phyloP scores from a whole-genome alignment of 1,284 basidiomycete genomes.

The Irpex rosettiformis region DNA sequence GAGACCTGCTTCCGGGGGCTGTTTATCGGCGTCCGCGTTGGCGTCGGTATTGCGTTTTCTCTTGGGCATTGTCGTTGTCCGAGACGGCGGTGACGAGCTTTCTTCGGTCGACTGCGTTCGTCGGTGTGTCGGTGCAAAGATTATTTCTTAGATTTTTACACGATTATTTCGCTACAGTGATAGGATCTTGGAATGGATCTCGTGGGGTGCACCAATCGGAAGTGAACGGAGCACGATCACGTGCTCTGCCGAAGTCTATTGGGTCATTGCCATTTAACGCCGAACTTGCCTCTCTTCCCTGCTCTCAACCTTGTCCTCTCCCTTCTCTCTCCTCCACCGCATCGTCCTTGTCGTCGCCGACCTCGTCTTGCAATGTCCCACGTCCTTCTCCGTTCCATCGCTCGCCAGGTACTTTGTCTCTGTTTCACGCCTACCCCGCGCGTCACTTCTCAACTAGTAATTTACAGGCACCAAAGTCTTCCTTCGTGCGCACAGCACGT shows the following conservation, averaged over 20 bases:
- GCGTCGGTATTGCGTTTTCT: slow-evolving; percentile 35
- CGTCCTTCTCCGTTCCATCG: slow-evolving; percentile 37
- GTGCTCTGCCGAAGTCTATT: neutral
- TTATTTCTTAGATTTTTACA: neutral
- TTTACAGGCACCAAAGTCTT: slow-evolving; percentile 35
- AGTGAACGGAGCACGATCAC: neutral
- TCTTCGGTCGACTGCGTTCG: neutral
- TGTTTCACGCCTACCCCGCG: no score
- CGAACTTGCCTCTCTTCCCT: neutral
- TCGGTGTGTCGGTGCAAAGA: neutral
- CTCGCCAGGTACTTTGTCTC: slow-evolving; percentile 41
- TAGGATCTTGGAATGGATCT: neutral
- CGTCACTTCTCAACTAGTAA: neutral
- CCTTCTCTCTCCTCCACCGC: slow-evolving; percentile 16
- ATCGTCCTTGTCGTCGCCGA: neutral
- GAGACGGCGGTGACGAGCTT: slow-evolving; percentile 3
- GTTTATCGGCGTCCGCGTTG: slow-evolving; percentile 7
- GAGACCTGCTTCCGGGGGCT: slow-evolving; percentile 23
- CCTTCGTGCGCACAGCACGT: slow-evolving; percentile 48
- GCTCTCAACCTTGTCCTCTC: slow-evolving; percentile 5
- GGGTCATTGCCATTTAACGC: slow-evolving; percentile 1
- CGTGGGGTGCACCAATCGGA: neutral
- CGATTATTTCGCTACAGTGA: neutral
- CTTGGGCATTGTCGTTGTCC: slow-evolving; percentile 38
- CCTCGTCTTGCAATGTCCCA: slow-evolving; percentile 24